Evolutionary conservation across 1,139 yeast genomes (phyloP), one percentile per base, ranked within the genome.

Genomic region (Magnusiomyces suaveolens): DNA sequence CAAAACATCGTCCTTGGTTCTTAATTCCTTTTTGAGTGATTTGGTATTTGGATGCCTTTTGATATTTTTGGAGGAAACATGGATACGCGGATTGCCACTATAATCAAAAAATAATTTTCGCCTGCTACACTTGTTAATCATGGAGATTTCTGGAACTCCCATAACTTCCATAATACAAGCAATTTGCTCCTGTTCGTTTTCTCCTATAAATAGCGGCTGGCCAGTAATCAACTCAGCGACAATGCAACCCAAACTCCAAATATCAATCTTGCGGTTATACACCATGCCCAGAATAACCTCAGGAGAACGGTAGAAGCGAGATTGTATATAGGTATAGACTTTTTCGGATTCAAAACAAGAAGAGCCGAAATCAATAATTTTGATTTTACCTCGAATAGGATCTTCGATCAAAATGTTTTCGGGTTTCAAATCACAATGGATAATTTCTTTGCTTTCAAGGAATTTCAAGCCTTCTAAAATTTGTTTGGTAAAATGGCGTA

Each of bases 331-430:
- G 0, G 97, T 87, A 70, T 89, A 92, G 3, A 90, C 76, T 0
- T 96, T 87, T 64, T 88, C 94, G 52, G 89, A 75, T 57, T 92
- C 95, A 64, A 87, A 92, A 68, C 98, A 94, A 0, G 98, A 96
- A 10, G 94, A 82, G 0, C 99, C 99, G 72, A 94, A 94, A 71
- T 94, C 99, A 63, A 94, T 90, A 48, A 94, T 87, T 68, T 92
- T 94, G 57, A 94, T 81, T 54, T 84, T 87, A 2, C 97, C 96
- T 59, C 82, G 81, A 55, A 87, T 81, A 0, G 92, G 83, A 54
- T 84, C 82, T 55, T 87, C 81, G 44, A 94, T 73, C 52, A 94
- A 72, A 50, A 94, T 87, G 68, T 94, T 94, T 64, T 94, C 99
- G 0, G 99, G 99, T 67, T 94, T 94, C 89, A 18, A 87, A 67